Conservation (phyloP, 345 rosid genomes). For the Geranium brycei region DNA sequence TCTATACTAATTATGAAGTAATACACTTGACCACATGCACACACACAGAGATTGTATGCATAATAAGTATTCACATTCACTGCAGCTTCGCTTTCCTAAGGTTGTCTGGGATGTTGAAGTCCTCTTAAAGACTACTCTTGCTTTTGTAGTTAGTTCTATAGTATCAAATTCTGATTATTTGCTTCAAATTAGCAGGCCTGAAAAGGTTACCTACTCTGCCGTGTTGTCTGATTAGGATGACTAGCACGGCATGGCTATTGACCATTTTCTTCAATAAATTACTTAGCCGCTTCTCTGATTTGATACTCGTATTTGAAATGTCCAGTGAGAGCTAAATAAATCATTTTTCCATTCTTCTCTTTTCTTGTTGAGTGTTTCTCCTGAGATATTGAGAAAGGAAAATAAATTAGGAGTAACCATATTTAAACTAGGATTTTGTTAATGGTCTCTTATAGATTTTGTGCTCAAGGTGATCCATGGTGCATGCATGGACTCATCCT, state of each 20-base stretch:
- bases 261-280: not conserved
- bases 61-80: not conserved
- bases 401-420: too few species aligned
- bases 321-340: too few species aligned
- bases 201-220: not conserved
- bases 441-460: too few species aligned
- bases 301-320: not conserved
- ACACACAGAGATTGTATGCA: not conserved
- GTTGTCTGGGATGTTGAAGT: not conserved
- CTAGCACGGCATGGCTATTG: not conserved
- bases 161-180: not conserved
- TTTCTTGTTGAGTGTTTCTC: not conserved
- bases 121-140: not conserved
- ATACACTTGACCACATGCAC: not conserved
- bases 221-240: not conserved
- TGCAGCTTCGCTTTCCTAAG: not conserved
- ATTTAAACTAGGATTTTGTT: too few species aligned
- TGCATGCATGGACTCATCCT: too few species aligned
- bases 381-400: not conserved
- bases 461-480: too few species aligned
- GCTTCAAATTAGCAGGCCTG: not conserved
- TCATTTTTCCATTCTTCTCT: not conserved
- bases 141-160: too few species aligned
- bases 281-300: not conserved
- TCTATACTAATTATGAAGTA: not conserved